These are phyloP conservation scores for Entomortierella lignicola DNA, from an alignment of 192 early-diverging fungal genomes.

Conservation along the genomic window DNA sequence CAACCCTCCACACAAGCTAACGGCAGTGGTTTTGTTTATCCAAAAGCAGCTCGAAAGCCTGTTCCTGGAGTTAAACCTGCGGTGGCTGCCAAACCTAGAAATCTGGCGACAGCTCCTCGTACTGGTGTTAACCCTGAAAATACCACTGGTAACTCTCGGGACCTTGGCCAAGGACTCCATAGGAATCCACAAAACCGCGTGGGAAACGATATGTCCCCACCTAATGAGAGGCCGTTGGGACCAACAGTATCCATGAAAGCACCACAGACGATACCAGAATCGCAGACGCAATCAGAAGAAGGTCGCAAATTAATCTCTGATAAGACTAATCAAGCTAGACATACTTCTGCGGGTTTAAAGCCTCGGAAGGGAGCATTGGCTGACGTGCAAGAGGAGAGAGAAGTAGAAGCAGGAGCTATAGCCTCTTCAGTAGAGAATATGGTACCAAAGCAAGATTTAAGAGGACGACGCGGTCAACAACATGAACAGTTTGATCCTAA, in stretches of 20 bases:
- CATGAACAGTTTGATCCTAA: neutral
- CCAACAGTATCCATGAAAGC: conserved; percentile 14
- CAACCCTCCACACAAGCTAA: neutral
- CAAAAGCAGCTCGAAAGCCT: conserved; percentile 40
- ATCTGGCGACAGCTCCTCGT: neutral
- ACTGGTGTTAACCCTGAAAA: neutral
- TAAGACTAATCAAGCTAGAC: neutral
- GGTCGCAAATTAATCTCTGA: too few relatives aligned
- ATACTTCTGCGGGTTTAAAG: too few relatives aligned
- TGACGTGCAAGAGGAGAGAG: neutral
- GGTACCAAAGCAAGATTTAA: neutral
- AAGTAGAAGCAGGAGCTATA: neutral
- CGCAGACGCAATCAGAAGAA: too few relatives aligned
- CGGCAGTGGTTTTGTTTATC: conserved; percentile 34
- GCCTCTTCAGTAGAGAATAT: neutral
- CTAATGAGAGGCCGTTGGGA: neutral
- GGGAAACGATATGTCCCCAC: neutral
- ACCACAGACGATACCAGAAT: conserved; percentile 18
- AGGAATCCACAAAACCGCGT: neutral
- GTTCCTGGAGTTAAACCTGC: conserved; percentile 23
- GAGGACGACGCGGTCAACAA: neutral
- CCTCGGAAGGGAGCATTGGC: too few relatives aligned
- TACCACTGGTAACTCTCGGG: too few relatives aligned
- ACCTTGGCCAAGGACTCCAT: conserved; percentile 11
- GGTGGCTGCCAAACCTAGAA: conserved; percentile 32